Evolutionary conservation across 2,329 filamentous ascomycete species (phyloP), one percentile per base, ranked within the genome.

Genomic region (Lomentospora prolificans): DNA sequence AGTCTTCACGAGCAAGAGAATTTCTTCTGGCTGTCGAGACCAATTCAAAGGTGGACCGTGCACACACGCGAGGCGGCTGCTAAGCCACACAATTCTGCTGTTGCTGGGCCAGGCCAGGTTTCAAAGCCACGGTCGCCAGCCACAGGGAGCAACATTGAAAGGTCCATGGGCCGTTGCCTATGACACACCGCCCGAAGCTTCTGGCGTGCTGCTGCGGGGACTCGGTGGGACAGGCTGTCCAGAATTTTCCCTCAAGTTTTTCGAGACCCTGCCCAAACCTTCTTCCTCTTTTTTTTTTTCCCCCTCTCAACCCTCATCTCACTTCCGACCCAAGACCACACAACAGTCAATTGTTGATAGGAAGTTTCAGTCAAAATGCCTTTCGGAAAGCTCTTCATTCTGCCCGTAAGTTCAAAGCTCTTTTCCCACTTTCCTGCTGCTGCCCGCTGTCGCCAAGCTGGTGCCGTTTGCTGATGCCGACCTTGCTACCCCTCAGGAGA

Each of bases 301-400:
- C 39, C 52, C 65, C 60, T 61, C 61, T 55, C 53, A 50, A 59
- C 61, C 62, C 62, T 52, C 61, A 60, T 59, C 61, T 61, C 58
- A 59, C 59, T 62, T 60, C 57, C 56, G 60, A 56, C 55, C 50
- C 48, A 51, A 46, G 39, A 54, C 57, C 51, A 50, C n/a, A 55
- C 54, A 50, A 59, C 53, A 57, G 44, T 48, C 44, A 48, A 53
- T 41, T 53, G 27, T 41, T 28, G n/a, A 10, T 41, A 53, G 30
- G 33, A 53, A 48, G 44, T 25, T 25, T 17, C 25, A 17, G 25
- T 50, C 78, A 89, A 82, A 74, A 95, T 95, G 87, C 81, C 89
- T 72, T 97, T 99, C 83, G 94, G 94, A 79, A 99, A 95, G 81
- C 84, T 99, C 70, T 97, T 94, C 84, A 88, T 87, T 72, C 84